A percentile compares a stretch with the other conserved stretches of the same genome.
Evolutionary conservation across 2,329 filamentous ascomycete species (phyloP).

Genomic region (Ascochyta lentis): DNA sequence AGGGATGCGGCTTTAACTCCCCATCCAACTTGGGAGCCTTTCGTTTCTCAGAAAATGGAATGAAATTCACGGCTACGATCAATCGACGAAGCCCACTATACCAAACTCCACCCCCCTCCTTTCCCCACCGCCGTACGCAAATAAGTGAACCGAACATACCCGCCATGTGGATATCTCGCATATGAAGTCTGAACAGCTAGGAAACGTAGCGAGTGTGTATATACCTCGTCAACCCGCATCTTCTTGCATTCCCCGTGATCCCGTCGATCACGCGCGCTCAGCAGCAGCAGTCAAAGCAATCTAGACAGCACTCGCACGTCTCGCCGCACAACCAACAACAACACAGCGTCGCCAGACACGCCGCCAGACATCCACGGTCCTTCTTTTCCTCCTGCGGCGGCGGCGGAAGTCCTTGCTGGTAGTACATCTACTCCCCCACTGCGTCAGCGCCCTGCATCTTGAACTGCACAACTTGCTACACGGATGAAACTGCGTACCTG

Average conservation of each 20-base stretch:
- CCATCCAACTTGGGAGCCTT: constrained; percentile 16
- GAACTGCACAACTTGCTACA: not conserved
- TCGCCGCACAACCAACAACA: constrained; percentile 48
- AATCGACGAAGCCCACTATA: not conserved
- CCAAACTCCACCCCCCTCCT: not conserved
- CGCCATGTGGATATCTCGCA: constrained; percentile 8
- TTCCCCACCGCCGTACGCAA: not conserved
- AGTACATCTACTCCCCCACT: constrained; percentile 37
- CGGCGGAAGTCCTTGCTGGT: constrained; percentile 37
- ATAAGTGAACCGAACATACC: not conserved
- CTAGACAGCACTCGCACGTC: constrained; percentile 46
- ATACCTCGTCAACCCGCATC: not conserved
- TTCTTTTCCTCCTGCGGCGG: constrained; percentile 38
- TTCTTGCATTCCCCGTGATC: too few relatives aligned
- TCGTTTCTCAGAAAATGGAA: constrained; percentile 15
- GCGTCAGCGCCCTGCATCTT: not conserved
- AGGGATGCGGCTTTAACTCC: constrained; percentile 6
- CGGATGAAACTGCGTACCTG: constrained; percentile 26
- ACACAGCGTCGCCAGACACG: constrained; percentile 46
- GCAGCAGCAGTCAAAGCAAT: constrained; percentile 42
- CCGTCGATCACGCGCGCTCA: constrained; percentile 9
- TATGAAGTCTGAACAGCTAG: not conserved
- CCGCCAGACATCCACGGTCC: constrained; percentile 41
- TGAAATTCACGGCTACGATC: constrained; percentile 6
- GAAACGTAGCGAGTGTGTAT: constrained; percentile 6